Percentiles rank a stretch among this genome's conserved stretches.
phyloP scores from a whole-genome alignment of 495 filamentous ascomycete species.

The Xylaria intraflava region DNA sequence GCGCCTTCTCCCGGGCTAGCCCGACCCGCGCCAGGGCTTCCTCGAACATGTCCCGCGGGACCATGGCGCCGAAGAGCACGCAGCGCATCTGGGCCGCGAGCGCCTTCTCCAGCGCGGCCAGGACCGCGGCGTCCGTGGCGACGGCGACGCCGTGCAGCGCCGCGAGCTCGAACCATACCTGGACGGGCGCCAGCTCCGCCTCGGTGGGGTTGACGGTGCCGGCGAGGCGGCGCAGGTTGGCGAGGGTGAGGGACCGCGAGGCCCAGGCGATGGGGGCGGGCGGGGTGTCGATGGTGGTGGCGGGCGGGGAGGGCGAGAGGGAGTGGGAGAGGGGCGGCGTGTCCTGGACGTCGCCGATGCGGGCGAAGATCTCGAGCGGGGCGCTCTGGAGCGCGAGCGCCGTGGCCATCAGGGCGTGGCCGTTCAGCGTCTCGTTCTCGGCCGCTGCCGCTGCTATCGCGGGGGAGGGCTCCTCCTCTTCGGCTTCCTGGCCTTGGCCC shows the following conservation, averaged over 20 bases:
- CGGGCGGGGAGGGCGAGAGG: no score
- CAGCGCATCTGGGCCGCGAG: constrained; percentile 32
- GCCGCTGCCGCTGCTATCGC: neutral
- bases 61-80: constrained; percentile 36
- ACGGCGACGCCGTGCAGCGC: constrained; percentile 22
- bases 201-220: constrained; percentile 27
- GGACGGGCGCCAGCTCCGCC: constrained; percentile 43
- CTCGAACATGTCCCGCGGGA: constrained; percentile 37
- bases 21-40: constrained; percentile 27
- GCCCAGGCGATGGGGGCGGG: constrained; percentile 1
- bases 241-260: constrained; percentile 25
- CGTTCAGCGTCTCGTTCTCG: constrained; percentile 13
- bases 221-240: constrained; percentile 33
- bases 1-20: no score
- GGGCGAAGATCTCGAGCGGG: constrained; percentile 20
- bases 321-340: no score
- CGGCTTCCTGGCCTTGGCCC: neutral
- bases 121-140: constrained; percentile 6
- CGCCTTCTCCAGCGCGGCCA: constrained; percentile 27
- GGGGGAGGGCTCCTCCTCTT: neutral
- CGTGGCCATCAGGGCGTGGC: constrained; percentile 44
- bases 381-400: constrained; percentile 32
- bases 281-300: constrained; percentile 1
- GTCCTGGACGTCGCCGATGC: constrained; percentile 14
- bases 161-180: constrained; percentile 46